Evolutionary conservation across 768 basidiomycete species (phyloP).

Genomic region (Phanerochaete carnosa): DNA sequence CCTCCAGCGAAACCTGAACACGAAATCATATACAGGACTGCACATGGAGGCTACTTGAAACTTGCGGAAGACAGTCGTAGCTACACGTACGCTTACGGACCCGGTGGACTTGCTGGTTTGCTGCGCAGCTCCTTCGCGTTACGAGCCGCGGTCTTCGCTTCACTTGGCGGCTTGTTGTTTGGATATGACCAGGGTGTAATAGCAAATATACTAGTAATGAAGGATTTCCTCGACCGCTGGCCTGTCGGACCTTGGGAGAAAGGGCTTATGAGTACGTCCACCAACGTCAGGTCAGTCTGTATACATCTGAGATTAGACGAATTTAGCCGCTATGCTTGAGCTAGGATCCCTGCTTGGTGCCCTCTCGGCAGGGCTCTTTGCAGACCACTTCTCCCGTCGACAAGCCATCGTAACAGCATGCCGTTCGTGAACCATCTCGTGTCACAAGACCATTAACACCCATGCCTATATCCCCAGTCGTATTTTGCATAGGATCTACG

Average conservation of each 20-base stretch:
- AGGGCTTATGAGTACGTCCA: constrained; percentile 64
- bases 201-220: constrained; percentile 83
- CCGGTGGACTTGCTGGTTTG: constrained; percentile 62
- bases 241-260: constrained; percentile 70
- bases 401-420: constrained; percentile 67
- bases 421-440: constrained; percentile 36
- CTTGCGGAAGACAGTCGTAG: constrained; percentile 18
- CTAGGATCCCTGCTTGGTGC: constrained; percentile 79
- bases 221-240: constrained; percentile 66
- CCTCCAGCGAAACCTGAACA: not conserved
- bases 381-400: constrained; percentile 66
- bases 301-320: constrained; percentile 19
- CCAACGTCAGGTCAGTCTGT: not conserved
- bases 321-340: constrained; percentile 70
- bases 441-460: not conserved
- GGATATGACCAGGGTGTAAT: constrained; percentile 88
- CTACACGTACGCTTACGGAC: constrained; percentile 74
- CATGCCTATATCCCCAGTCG: constrained; percentile 32
- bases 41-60: constrained; percentile 11
- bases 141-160: constrained; percentile 70
- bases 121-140: constrained; percentile 61
- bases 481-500: constrained; percentile 71
- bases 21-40: constrained; percentile 4
- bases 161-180: constrained; percentile 74
- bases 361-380: constrained; percentile 59